Conservation (phyloP, 1,284 basidiomycete genomes). For the Trichosporon asahii region DNA sequence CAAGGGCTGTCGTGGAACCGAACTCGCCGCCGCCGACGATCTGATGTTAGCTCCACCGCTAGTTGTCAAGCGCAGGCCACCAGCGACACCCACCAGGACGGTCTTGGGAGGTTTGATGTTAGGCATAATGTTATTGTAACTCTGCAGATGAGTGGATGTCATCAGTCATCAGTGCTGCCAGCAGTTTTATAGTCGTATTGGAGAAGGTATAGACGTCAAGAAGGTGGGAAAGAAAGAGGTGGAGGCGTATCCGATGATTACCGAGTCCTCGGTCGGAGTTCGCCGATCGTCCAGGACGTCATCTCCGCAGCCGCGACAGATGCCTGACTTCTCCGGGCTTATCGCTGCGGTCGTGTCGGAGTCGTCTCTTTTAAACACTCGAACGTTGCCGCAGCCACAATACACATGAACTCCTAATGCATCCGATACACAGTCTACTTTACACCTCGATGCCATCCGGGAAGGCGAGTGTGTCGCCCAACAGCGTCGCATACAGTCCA, state of each 20-base stretch:
- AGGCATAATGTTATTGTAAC: background rate
- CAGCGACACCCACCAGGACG: constrained; percentile 10
- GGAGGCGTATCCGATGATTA: background rate
- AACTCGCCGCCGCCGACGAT: constrained; percentile 28
- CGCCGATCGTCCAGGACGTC: background rate
- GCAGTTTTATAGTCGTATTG: background rate
- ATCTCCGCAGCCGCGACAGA: background rate
- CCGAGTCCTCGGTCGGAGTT: background rate
- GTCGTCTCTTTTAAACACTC: background rate
- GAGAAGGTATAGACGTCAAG: background rate
- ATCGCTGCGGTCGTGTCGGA: background rate
- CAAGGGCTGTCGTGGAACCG: constrained; percentile 23
- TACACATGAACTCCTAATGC: background rate
- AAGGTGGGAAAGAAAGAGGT: background rate
- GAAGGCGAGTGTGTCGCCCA: constrained; percentile 18
- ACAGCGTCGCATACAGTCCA: constrained; percentile 22
- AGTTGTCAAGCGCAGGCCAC: too few species aligned
- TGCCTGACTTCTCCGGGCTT: background rate
- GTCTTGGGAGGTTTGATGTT: constrained; percentile 8
- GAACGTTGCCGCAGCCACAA: background rate
- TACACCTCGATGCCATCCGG: constrained; percentile 14
- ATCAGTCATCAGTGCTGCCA: background rate
- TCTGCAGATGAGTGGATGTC: background rate
- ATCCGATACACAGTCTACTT: background rate
- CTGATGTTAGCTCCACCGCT: constrained; percentile 1